A percentile compares a stretch with the other conserved stretches of the same genome.
Evolutionary conservation across 2,329 filamentous ascomycete genomes (phyloP).

Genomic region (Fusarium tricinctum): DNA sequence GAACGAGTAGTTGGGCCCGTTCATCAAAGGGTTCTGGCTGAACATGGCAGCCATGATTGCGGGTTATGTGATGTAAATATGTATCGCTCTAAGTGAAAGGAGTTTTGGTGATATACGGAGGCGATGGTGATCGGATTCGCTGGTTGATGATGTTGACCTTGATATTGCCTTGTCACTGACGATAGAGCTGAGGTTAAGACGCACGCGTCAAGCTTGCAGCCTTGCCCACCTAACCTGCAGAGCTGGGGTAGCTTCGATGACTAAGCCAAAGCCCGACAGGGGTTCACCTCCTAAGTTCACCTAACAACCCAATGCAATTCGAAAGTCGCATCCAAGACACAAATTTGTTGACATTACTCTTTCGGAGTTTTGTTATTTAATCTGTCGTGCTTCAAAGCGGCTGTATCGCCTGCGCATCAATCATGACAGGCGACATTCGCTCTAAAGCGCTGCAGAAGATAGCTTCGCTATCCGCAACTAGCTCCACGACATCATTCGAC

Average conservation of each 20-base stretch:
- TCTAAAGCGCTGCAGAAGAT: constrained; percentile 75
- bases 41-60: constrained; percentile 74
- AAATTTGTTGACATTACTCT: constrained; percentile 39
- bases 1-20: constrained; percentile 78
- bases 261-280: constrained; percentile 53
- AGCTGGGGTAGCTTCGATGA: constrained; percentile 58
- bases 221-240: constrained; percentile 56
- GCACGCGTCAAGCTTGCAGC: constrained; percentile 66
- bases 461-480: constrained; percentile 71
- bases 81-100: neutral
- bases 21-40: constrained; percentile 77
- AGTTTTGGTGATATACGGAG: constrained; percentile 21
- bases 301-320: constrained; percentile 44
- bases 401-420: constrained; percentile 20
- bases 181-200: constrained; percentile 50
- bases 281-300: constrained; percentile 45
- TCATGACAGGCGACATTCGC: constrained; percentile 70
- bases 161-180: constrained; percentile 41
- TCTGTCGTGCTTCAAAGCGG: constrained; percentile 14
- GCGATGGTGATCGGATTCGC: constrained; percentile 20
- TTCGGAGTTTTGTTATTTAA: constrained; percentile 14
- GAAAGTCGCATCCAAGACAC: constrained; percentile 25
- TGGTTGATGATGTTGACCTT: constrained; percentile 35
- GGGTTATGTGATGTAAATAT: constrained; percentile 3
- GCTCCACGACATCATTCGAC: constrained; percentile 68